Evolutionary conservation across 495 filamentous ascomycete genomes (phyloP).

Genomic region (Podospora fimiseda): DNA sequence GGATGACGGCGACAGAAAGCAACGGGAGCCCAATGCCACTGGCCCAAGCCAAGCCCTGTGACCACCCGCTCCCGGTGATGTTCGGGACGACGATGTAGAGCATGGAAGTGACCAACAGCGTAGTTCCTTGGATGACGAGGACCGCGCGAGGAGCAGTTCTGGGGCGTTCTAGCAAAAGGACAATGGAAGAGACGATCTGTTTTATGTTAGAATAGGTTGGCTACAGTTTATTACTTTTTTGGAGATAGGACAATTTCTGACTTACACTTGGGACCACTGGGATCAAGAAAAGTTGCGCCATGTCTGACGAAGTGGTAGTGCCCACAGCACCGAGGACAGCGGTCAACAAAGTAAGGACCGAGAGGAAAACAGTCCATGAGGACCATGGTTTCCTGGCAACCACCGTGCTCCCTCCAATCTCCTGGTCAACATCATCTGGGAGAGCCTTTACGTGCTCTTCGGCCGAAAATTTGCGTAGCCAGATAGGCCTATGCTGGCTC

Average conservation of each 20-base stretch:
- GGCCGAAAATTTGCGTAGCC: slow-evolving; percentile 24
- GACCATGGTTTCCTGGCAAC: slow-evolving; percentile 13
- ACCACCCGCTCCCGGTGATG: slow-evolving; percentile 3
- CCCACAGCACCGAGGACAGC: slow-evolving; percentile 7
- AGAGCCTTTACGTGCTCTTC: slow-evolving; percentile 9
- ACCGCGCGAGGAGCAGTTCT: slow-evolving; percentile 19
- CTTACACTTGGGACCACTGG: slow-evolving; percentile 24
- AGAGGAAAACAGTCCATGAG: slow-evolving; percentile 13
- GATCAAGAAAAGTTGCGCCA: slow-evolving; percentile 9
- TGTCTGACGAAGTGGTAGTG: slow-evolving; percentile 9
- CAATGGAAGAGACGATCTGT: slow-evolving; percentile 18
- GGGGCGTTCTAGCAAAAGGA: slow-evolving; percentile 23
- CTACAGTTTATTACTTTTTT: background rate
- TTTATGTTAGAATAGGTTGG: background rate
- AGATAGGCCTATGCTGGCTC: slow-evolving; percentile 20
- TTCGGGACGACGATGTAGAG: slow-evolving; percentile 13
- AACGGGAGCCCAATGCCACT: slow-evolving; percentile 14
- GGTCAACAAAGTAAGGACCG: slow-evolving; percentile 9
- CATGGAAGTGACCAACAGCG: slow-evolving; percentile 13
- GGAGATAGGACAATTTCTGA: background rate
- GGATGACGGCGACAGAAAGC: slow-evolving; percentile 44
- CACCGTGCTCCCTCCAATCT: background rate
- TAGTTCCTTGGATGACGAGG: slow-evolving; percentile 16
- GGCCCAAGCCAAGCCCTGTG: slow-evolving; percentile 1
- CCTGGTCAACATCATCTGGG: slow-evolving; percentile 4